Base-by-base conservation (phyloP, 148 eudicot species). In the Rhododendron ovatum region DNA sequence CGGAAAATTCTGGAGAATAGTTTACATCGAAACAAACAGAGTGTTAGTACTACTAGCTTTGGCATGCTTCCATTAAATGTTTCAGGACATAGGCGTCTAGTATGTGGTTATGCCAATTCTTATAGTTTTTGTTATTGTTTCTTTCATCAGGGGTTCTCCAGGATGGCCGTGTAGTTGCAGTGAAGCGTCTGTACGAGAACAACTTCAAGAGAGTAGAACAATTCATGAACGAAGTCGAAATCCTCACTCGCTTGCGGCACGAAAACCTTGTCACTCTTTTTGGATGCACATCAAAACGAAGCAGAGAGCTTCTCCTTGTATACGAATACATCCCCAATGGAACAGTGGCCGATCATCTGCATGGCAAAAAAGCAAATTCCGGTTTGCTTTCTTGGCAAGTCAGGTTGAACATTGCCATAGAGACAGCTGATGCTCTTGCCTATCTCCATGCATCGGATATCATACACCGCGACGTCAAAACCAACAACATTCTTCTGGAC, bases 381-480 rank as follows among this genome's bases (percentile, higher is more conserved):
- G 87, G 90, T 82, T 87, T 83, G 80, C 92, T 95, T 30, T 88
- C 91, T 26, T 95, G 95, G 98, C 88, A 92, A 26, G 85, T 90
- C 82, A 87, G 98, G 1, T 86, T 95, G 83, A 91, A 85, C 81
- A 93, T 95, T 24, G 98, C 98, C 41, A 87, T 91, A 39, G 94
- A 95, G 86, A 92, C 98, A 55, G 98, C 98, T 4, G 94, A 94
- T 4, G 98, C 97, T 8, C 86, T 95, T 48, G 83, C 93, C 47
- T 95, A 90, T 81, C 95, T 95, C 37, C 98, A 95, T 81, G 86
- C 88, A 47, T 91, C 92, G 0, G 94, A 90, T 78, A 92, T 94
- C 90, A 95, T 95, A 73, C 98, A 95, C 30, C 95, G 98, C 1
- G 98, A 95, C 81, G 98, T 95, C 85, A 95, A 95, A 82, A 95